phyloP scores from a whole-genome alignment of 2,329 filamentous ascomycete species.

The Colletotrichum sp. region DNA sequence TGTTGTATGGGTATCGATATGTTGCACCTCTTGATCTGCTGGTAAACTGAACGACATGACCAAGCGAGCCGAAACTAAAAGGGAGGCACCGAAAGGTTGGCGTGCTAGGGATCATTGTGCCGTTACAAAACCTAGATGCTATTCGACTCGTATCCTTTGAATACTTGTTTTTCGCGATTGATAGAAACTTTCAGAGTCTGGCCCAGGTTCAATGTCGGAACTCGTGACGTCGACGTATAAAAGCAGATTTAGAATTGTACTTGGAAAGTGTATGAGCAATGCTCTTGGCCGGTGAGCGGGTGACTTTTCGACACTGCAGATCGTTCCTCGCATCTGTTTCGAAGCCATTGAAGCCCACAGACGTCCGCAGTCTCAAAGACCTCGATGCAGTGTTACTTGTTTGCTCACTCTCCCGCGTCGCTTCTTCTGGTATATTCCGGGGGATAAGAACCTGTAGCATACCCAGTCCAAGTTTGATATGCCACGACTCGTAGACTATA shows the following conservation, averaged over 20 bases:
- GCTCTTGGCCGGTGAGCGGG: accelerated
- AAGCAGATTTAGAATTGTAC: background rate
- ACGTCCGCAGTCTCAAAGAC: background rate
- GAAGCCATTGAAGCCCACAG: background rate
- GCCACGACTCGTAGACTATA: background rate
- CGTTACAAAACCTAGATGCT: accelerated
- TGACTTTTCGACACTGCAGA: accelerated
- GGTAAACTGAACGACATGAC: background rate
- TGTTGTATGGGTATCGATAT: background rate
- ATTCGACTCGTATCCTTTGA: background rate
- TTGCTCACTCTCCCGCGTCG: background rate
- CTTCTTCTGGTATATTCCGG: background rate
- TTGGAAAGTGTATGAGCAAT: background rate
- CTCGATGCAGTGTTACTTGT: background rate
- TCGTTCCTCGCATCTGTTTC: background rate
- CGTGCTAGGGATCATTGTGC: too few relatives aligned
- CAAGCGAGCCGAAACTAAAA: background rate
- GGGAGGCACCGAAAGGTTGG: background rate
- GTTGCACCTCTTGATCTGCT: background rate
- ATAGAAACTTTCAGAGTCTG: too few relatives aligned
- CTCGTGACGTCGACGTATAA: background rate
- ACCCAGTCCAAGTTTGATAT: background rate
- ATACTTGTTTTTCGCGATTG: too few relatives aligned
- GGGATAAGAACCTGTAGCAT: background rate
- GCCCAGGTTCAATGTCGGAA: background rate